Evolutionary conservation across 768 basidiomycete genomes (phyloP).

Genomic region (Amyloporia xantha): DNA sequence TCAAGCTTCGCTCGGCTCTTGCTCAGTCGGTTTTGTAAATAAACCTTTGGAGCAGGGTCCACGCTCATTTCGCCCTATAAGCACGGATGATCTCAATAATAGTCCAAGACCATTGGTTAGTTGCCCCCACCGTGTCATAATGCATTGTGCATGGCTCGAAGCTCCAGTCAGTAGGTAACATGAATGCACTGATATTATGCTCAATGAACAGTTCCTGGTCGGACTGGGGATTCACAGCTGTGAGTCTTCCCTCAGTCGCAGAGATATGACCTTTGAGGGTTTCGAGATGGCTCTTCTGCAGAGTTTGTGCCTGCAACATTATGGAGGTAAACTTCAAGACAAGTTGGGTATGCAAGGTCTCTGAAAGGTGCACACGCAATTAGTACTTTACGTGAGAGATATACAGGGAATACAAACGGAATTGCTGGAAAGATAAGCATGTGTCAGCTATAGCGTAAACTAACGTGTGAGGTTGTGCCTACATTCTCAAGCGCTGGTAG

Average conservation of each 20-base stretch:
- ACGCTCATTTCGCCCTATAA: constrained; percentile 52
- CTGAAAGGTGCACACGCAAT: constrained; percentile 29
- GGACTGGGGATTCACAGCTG: constrained; percentile 43
- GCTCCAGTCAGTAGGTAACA: constrained; percentile 54
- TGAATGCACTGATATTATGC: constrained; percentile 63
- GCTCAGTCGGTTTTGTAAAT: constrained; percentile 73
- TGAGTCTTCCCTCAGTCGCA: constrained; percentile 41
- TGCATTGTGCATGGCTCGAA: constrained; percentile 72
- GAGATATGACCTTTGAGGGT: constrained; percentile 44
- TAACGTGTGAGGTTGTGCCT: constrained; percentile 21
- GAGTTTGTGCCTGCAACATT: constrained; percentile 49
- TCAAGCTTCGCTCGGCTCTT: constrained; percentile 53
- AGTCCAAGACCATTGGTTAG: background rate
- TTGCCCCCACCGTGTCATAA: constrained; percentile 65
- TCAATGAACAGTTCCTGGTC: constrained; percentile 72
- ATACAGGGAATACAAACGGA: constrained; percentile 42
- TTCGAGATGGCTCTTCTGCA: constrained; percentile 57
- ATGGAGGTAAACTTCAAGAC: constrained; percentile 48
- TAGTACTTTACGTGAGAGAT: background rate
- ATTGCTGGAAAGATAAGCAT: constrained; percentile 42
- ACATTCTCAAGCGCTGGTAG: constrained; percentile 70
- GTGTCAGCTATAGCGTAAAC: background rate
- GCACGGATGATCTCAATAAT: background rate
- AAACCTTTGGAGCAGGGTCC: constrained; percentile 66
- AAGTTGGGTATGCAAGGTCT: constrained; percentile 63